phyloP scores from a whole-genome alignment of 306 rosid species.

The Rosa chinensis region DNA sequence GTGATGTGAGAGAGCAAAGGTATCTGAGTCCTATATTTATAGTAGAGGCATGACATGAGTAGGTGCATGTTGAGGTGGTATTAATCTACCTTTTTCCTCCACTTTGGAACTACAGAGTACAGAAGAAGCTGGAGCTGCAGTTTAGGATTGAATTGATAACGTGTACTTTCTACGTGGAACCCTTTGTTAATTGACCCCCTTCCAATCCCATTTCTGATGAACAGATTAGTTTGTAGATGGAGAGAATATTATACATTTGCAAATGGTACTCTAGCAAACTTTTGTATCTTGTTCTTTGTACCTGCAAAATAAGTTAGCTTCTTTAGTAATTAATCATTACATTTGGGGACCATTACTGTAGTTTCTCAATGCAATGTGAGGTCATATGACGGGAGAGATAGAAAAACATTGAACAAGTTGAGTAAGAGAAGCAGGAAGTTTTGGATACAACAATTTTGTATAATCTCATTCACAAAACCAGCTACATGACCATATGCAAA shows the following conservation, averaged over 20 bases:
- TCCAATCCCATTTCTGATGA: not conserved
- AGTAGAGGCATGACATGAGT: constrained; percentile 29
- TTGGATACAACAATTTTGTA: not conserved
- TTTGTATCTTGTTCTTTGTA: constrained; percentile 4
- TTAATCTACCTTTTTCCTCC: constrained; percentile 27
- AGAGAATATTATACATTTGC: not conserved
- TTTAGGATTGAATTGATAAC: not conserved
- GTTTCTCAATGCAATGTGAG: not conserved
- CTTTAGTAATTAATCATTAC: not conserved
- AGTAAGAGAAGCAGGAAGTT: not conserved
- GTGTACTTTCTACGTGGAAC: constrained; percentile 6
- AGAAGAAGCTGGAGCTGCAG: not conserved
- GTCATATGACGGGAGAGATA: not conserved
- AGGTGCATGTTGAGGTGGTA: constrained; percentile 23
- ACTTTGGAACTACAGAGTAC: constrained; percentile 21
- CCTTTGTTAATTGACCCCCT: not conserved
- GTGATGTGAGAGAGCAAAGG: constrained; percentile 41
- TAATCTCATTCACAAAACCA: too few relatives aligned
- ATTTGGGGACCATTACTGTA: not conserved
- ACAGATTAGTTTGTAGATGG: not conserved
- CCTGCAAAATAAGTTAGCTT: not conserved
- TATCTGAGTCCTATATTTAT: constrained; percentile 43
- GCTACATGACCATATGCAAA: too few relatives aligned
- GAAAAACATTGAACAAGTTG: not conserved
- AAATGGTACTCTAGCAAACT: not conserved